Evolutionary conservation across 495 filamentous ascomycete species (phyloP).

Genomic region (Talaromyces proteolyticus): DNA sequence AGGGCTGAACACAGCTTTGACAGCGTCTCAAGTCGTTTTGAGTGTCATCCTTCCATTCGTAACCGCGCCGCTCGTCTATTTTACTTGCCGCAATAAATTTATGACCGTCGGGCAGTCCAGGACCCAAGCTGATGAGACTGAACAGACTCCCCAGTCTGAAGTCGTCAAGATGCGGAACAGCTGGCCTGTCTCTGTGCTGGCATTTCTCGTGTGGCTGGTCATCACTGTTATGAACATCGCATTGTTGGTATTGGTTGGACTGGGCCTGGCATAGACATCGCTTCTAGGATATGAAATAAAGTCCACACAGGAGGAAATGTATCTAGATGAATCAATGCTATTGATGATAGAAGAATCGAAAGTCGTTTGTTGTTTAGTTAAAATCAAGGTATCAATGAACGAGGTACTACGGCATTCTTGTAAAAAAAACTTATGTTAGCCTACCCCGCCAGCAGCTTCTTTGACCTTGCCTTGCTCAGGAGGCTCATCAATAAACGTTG

Average conservation of each 20-base stretch:
- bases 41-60: slow-evolving; percentile 79
- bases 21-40: slow-evolving; percentile 72
- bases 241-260: slow-evolving; percentile 60
- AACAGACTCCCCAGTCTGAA: slow-evolving; percentile 15
- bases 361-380: too few species aligned
- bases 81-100: slow-evolving; percentile 74
- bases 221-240: slow-evolving; percentile 71
- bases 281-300: too few species aligned
- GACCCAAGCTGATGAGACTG: slow-evolving; percentile 7
- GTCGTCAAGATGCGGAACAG: slow-evolving; percentile 57
- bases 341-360: too few species aligned
- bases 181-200: slow-evolving; percentile 47
- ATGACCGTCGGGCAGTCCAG: slow-evolving; percentile 59
- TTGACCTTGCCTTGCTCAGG: slow-evolving; percentile 70
- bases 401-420: too few species aligned
- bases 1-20: slow-evolving; percentile 68
- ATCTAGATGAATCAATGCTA: neutral
- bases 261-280: slow-evolving; percentile 32
- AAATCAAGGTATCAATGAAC: too few species aligned
- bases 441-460: slow-evolving; percentile 49
- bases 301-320: neutral
- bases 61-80: slow-evolving; percentile 77
- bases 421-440: slow-evolving; percentile 11
- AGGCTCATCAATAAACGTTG: slow-evolving; percentile 84
- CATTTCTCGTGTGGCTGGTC: slow-evolving; percentile 58